phyloP scores from a whole-genome alignment of 2,329 filamentous ascomycete species.

The Tolypocladium inflatum region DNA sequence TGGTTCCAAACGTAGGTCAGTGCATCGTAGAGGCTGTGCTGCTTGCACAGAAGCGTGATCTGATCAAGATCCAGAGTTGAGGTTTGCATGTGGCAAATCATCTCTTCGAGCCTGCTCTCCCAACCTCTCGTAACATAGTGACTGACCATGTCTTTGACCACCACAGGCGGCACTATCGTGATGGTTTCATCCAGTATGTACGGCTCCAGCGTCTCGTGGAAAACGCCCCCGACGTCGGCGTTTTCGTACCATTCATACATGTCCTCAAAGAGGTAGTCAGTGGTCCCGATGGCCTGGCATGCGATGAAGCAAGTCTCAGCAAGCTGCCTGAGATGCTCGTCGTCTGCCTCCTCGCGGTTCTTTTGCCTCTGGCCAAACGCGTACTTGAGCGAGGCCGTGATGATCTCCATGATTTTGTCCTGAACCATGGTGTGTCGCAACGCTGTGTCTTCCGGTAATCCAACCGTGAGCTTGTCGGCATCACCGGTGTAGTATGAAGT shows the following conservation, averaged over 20 bases:
- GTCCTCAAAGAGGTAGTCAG: slow-evolving; percentile 82
- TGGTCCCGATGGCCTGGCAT: slow-evolving; percentile 66
- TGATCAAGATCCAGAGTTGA: slow-evolving; percentile 89
- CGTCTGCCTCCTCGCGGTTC: slow-evolving; percentile 33
- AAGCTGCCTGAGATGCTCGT: slow-evolving; percentile 62
- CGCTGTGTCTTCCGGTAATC: slow-evolving; percentile 73
- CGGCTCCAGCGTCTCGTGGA: slow-evolving; percentile 80
- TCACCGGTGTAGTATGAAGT: slow-evolving; percentile 87
- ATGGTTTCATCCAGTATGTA: slow-evolving; percentile 76
- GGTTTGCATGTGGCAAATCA: slow-evolving; percentile 89
- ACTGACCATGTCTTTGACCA: slow-evolving; percentile 77
- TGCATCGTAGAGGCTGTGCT: slow-evolving; percentile 87
- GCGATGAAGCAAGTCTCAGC: slow-evolving; percentile 77
- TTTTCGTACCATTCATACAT: slow-evolving; percentile 89
- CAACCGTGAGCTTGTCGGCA: slow-evolving; percentile 89
- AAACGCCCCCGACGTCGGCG: slow-evolving; percentile 60
- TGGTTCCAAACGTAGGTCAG: slow-evolving; percentile 96
- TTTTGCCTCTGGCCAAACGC: slow-evolving; percentile 62
- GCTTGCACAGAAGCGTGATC: slow-evolving; percentile 81
- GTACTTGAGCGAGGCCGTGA: slow-evolving; percentile 83
- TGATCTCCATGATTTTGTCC: slow-evolving; percentile 87
- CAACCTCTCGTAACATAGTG: slow-evolving; percentile 71
- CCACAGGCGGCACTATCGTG: slow-evolving; percentile 64
- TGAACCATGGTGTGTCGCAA: slow-evolving; percentile 73
- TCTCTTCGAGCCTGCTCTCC: slow-evolving; percentile 76